Percentiles rank a stretch among this genome's conserved stretches.
Evolutionary conservation across 306 rosid genomes (phyloP).

Genomic region (Comarum palustre): DNA sequence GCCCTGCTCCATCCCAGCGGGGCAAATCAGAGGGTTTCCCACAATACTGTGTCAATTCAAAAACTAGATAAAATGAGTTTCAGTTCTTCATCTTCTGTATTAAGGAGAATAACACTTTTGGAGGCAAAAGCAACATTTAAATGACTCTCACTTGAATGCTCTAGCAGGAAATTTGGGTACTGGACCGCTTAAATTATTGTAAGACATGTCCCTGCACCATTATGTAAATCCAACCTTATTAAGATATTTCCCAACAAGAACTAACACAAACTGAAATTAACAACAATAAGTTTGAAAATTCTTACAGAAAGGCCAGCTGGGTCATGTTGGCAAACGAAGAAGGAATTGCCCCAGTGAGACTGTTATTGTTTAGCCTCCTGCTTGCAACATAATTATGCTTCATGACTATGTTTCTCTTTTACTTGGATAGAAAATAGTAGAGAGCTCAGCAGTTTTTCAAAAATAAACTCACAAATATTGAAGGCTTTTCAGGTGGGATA

Average conservation of each 20-base stretch:
- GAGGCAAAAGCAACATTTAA: conserved; percentile 4
- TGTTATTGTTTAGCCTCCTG: conserved; percentile 86
- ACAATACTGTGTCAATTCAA: conserved; percentile 49
- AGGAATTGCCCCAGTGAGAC: conserved; percentile 72
- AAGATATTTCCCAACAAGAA: conserved; percentile 1
- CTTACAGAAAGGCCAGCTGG: conserved; percentile 73
- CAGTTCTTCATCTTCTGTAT: not conserved
- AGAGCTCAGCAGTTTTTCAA: not conserved
- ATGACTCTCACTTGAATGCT: conserved; percentile 71
- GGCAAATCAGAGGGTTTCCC: conserved; percentile 82
- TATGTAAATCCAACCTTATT: conserved; percentile 8
- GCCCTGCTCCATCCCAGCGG: conserved; percentile 45
- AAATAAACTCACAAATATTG: conserved; percentile 63
- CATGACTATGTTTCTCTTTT: not conserved
- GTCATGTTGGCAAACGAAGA: conserved; percentile 71
- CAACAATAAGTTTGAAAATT: conserved; percentile 26
- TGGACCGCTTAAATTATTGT: conserved; percentile 79
- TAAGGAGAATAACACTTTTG: not conserved
- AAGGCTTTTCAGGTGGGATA: conserved; percentile 61
- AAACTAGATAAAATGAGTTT: conserved; percentile 21
- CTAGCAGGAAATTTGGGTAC: conserved; percentile 66
- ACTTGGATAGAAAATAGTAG: not conserved
- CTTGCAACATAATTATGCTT: conserved; percentile 30
- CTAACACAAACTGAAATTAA: not conserved
- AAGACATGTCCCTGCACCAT: conserved; percentile 72